A percentile compares a stretch with the other conserved stretches of the same genome.
Evolutionary conservation across 192 early-diverging fungal species (phyloP).

Genomic region (Rhizophagus sp.): DNA sequence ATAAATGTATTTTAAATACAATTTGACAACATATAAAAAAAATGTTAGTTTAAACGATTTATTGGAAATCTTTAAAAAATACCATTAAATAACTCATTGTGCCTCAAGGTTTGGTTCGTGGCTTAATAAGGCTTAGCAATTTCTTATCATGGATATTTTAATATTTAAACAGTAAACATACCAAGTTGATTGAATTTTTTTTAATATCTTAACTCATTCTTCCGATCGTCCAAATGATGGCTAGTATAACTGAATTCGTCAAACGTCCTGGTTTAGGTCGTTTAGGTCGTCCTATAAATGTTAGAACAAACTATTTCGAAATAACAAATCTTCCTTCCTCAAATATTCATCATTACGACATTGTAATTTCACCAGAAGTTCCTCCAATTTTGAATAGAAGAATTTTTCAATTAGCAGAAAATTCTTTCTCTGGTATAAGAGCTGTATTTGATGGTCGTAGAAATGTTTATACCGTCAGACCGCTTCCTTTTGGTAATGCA

Average conservation of each 20-base stretch:
- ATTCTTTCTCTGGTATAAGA: conserved; percentile 25
- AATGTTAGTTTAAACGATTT: no score
- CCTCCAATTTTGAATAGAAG: conserved; percentile 72
- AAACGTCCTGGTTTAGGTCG: conserved; percentile 47
- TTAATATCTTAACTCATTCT: no score
- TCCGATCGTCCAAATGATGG: no score
- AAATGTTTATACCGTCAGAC: conserved; percentile 68
- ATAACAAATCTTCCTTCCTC: conserved; percentile 61
- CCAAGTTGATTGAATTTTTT: no score
- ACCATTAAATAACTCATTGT: no score
- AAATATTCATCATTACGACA: conserved; percentile 85
- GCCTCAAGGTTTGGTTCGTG: no score
- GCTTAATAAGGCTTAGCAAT: no score
- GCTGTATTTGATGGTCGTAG: conserved; percentile 58
- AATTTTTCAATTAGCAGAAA: conserved; percentile 59
- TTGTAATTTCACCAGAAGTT: conserved; percentile 76
- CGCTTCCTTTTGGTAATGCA: conserved; percentile 56
- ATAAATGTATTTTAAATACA: no score
- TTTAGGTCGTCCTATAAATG: conserved; percentile 41
- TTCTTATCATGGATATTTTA: no score
- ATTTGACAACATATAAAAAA: no score
- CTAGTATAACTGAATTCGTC: conserved; percentile 47
- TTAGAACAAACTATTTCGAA: conserved; percentile 78
- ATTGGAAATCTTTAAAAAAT: no score
- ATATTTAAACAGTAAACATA: no score